Evolutionary conservation across 2,329 filamentous ascomycete genomes (phyloP).

Genomic region (Hymenoscyphus linearis): DNA sequence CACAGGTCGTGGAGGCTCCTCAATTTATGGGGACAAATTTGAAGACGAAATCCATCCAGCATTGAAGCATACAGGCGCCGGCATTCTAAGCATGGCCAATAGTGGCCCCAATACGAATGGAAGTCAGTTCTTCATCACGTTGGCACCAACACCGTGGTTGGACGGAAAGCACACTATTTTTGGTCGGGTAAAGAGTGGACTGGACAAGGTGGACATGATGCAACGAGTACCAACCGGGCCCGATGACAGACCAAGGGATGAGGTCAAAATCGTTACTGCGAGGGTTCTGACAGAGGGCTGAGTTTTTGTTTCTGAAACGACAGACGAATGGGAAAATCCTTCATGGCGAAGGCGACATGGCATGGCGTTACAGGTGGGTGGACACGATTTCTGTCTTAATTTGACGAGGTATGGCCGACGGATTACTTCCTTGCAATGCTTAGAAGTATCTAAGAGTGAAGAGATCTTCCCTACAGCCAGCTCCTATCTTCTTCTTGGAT

Average conservation of each 20-base stretch:
- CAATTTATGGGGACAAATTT: constrained; percentile 91
- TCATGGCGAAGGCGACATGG: neutral
- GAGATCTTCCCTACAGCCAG: neutral
- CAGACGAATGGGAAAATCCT: neutral
- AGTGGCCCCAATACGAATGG: constrained; percentile 89
- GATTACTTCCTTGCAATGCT: neutral
- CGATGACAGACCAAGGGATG: constrained; percentile 75
- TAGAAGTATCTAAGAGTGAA: neutral
- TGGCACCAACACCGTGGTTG: constrained; percentile 91
- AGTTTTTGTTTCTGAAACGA: neutral
- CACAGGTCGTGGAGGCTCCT: constrained; percentile 80
- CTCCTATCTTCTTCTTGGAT: neutral
- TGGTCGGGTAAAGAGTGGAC: constrained; percentile 77
- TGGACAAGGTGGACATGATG: constrained; percentile 81
- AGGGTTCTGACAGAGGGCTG: constrained; percentile 58
- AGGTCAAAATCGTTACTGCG: constrained; percentile 74
- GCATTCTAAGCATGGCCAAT: constrained; percentile 96
- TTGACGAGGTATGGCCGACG: neutral
- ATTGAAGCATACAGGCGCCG: constrained; percentile 88
- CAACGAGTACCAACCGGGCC: constrained; percentile 77
- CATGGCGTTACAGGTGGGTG: neutral
- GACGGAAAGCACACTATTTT: constrained; percentile 98
- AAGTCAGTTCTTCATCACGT: constrained; percentile 91
- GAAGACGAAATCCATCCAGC: constrained; percentile 78
- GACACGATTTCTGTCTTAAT: neutral